Evolutionary conservation across 495 filamentous ascomycete genomes (phyloP), one percentile per base, ranked within the genome.

Genomic region (Pyrenula massariospora): DNA sequence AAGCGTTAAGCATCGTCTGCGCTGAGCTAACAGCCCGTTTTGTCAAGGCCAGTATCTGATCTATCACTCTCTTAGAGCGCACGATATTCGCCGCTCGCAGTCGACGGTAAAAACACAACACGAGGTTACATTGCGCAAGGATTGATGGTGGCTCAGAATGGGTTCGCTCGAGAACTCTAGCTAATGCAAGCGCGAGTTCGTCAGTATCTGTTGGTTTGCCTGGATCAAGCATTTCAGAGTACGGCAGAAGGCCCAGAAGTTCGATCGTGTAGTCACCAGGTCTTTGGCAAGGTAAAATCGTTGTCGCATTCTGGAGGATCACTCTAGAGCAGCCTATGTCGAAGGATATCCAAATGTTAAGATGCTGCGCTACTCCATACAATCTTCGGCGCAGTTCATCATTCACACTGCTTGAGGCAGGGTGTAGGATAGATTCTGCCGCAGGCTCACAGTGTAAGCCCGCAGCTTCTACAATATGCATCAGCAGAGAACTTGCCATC

Each of bases 401-500:
- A 54, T 73, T 63, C 52, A 61, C 54, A 25, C 50, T 25, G 2
- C 31, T 22, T 15, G 56, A 54, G 10, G 55, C 8, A 42, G 31
- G 15, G 15, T 42, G 31, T 15, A 42, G 31, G 15, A 42, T 15
- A 42, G 31, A 42, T 42, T 42, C 31, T 42, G 31, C 31, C 31
- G 31, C 5, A 42, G 66, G 48, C 47, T 73, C 76, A 12, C 68
- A 66, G 51, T 80, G 73, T 5, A 82, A 61, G 0, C 73, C 73
- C 0, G 73, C 63, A 0, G 77, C 71, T 62, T 82, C 78, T 10
- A 77, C 65, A 3, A 80, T 56, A 53, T 82, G 78, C 65, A 83
- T 76, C 23, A 77, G 59, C 8, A 70, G 77, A 59, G 75, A 78
- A 50, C 74, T 79, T 2, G 77, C 76, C 70, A 82, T 76, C 77